Base-by-base conservation (phyloP, 768 basidiomycete species). In the Boletales sp. region DNA sequence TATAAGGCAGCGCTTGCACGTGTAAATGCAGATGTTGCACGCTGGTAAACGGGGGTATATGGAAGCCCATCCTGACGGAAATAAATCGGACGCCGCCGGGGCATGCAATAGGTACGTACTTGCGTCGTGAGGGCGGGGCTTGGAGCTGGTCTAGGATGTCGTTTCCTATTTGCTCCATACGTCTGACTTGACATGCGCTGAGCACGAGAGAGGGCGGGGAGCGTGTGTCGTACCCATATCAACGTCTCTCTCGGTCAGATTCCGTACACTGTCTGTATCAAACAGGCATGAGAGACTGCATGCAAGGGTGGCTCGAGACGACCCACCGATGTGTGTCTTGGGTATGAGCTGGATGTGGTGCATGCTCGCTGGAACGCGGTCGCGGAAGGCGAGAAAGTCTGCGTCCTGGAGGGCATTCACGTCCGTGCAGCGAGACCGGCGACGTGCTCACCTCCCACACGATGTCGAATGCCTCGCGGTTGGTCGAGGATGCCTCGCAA, bases 31-130 rank as follows among this genome's bases (percentile, higher is more conserved):
- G 72, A 61, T 91, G 88, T 32, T 80, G 61, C 6, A 90, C 75
- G 31, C 82, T 83, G 50, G 79, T 84, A 66, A 86, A 87, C 0
- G 89, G 89, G 0, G 88, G 85, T 46, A 90, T 86, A 61, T 91
- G 88, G 60, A 90, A 91, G 1, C 89, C 88, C 70, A 90, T 73
- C 53, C 89, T 89, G 37, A 48, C 14, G 29, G 27, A 10, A 4
- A 18, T 51, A 30, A 48, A 39, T 43, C 8, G 18, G 4, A 45
- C 15, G 24, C 41, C 15, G 24, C 41, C n/a, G 10, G 34, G 21
- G 1, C 9, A 10, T 6, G 36, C 34, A 6, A 8, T 21, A 37
- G 11, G 12, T 1, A 55, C 68, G 49, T 55, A 83, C 85, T 72
- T 75, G 64, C 81, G 77, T 53, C 71, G 69, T 38, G 63, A 47